These are phyloP conservation scores for Leptodontidium sp. DNA, from an alignment of 2,329 filamentous ascomycete genomes.

Conservation along the genomic window DNA sequence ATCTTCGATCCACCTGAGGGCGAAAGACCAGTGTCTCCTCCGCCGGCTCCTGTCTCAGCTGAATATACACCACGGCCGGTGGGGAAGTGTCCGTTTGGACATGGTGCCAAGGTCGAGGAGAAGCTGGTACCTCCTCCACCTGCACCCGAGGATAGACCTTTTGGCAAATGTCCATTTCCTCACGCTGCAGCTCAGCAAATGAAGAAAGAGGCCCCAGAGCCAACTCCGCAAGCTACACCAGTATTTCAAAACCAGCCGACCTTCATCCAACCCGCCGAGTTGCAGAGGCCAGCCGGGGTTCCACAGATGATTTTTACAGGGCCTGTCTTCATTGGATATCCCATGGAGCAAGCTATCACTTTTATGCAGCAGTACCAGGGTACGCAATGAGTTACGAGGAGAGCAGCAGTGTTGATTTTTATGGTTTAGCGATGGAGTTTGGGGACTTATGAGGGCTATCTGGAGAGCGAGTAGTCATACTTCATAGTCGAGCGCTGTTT, in stretches of 20 bases:
- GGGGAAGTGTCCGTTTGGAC: constrained; percentile 65
- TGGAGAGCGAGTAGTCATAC: neutral
- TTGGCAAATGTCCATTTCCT: constrained; percentile 48
- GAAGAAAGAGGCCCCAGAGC: constrained; percentile 33
- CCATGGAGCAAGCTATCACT: constrained; percentile 80
- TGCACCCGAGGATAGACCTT: constrained; percentile 26
- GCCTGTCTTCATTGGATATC: constrained; percentile 93
- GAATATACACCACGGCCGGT: constrained; percentile 45
- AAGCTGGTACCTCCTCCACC: constrained; percentile 23
- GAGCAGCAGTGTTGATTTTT: neutral
- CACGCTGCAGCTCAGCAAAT: constrained; percentile 44
- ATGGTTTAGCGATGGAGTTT: constrained; percentile 14
- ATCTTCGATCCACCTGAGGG: constrained; percentile 54
- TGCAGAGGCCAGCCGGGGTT: constrained; percentile 36
- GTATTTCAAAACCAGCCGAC: constrained; percentile 54
- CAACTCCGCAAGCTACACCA: constrained; percentile 51
- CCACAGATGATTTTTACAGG: constrained; percentile 89
- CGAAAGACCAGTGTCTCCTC: constrained; percentile 60
- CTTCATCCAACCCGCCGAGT: constrained; percentile 58
- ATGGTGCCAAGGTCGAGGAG: constrained; percentile 34
- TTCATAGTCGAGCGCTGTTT: neutral
- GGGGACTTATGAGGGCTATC: neutral
- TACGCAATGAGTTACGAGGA: constrained; percentile 29
- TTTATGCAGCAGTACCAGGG: constrained; percentile 65
- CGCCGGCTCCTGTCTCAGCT: constrained; percentile 58